Evolutionary conservation across 371 early-diverging fungal species (phyloP).

Genomic region (Actinomucor elegans): DNA sequence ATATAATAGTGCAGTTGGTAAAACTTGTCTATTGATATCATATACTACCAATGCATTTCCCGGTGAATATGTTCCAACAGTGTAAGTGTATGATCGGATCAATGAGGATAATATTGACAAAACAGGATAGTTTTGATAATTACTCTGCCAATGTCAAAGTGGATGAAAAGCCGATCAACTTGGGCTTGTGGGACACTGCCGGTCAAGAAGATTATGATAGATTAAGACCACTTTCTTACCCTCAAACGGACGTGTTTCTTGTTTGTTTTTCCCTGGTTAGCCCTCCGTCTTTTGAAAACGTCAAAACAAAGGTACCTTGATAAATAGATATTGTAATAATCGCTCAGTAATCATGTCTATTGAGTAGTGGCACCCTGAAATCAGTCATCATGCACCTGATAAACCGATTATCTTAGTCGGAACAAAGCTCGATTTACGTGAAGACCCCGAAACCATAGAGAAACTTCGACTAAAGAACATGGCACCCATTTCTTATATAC

Average conservation of each 20-base stretch:
- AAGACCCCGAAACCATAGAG: constrained; percentile 56
- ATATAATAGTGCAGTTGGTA: constrained; percentile 72
- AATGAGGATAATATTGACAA: too few species aligned
- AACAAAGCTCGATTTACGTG: constrained; percentile 70
- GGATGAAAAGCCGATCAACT: constrained; percentile 79
- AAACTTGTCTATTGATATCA: constrained; percentile 79
- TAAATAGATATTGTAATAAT: too few species aligned
- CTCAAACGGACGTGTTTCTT: constrained; percentile 88
- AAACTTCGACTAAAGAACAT: constrained; percentile 67
- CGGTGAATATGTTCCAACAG: constrained; percentile 79
- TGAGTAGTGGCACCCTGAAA: constrained; percentile 65
- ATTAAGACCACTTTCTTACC: constrained; percentile 82
- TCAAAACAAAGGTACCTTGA: constrained; percentile 78
- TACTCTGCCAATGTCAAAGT: constrained; percentile 85
- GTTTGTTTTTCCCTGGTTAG: constrained; percentile 83
- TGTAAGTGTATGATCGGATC: constrained; percentile 44
- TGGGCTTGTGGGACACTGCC: constrained; percentile 92
- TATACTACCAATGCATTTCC: constrained; percentile 88
- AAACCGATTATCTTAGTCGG: constrained; percentile 72
- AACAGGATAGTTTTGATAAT: constrained; percentile 77
- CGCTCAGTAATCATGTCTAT: too few species aligned
- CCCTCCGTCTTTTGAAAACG: constrained; percentile 80
- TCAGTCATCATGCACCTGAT: constrained; percentile 60
- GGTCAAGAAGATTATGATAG: constrained; percentile 91
- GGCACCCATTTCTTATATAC: constrained; percentile 73